Evolutionary conservation across 768 basidiomycete genomes (phyloP), one percentile per base, ranked within the genome.

Genomic region (Rhizopogon rudus): DNA sequence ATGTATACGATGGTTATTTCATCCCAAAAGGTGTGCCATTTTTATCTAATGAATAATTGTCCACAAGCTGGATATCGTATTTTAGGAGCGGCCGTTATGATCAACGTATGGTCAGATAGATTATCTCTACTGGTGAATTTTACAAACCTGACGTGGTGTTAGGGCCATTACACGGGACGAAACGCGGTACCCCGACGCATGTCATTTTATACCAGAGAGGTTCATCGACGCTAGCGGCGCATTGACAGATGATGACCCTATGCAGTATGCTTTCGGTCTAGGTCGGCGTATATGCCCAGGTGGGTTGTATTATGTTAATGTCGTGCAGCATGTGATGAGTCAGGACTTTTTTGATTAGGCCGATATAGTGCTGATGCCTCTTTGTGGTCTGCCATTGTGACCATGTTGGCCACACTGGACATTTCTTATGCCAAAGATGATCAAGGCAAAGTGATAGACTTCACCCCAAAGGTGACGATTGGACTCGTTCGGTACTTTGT

Each of bases 1-100:
- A 78, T 55, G 56, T 63, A 9, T 78, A 76, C 46, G 61, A 73
- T 1, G 75, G 71, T 1, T 69, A 65, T 45, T 61, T 57, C 50
- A 62, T 70, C 12, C 67, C 68, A 16, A 61, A 61, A 49, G 68
- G 69, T 52, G 56, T 25, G n/a, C 3, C 22, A 13, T 35, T 35
- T 20, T 48, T 8, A 2, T 48, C 2, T 4, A 33, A 3, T 14
- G 17, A 48, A 5, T 0, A 4, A 22, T 35, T 22, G 31, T 33
- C 31, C 10, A 33, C 0, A 35, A 9, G 33, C 20, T 2, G 8
- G 20, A 35, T 20, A 14, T 35, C 4, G 4, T 14, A 35, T 17
- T 7, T 33, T 7, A 56, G 55, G 55, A 35, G 39, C 35, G 5
- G 29, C 20, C 6, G 7, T 55, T 7, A 31, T 40, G 9, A 25